phyloP scores from a whole-genome alignment of 768 basidiomycete genomes.

The Psilocybe sp. region DNA sequence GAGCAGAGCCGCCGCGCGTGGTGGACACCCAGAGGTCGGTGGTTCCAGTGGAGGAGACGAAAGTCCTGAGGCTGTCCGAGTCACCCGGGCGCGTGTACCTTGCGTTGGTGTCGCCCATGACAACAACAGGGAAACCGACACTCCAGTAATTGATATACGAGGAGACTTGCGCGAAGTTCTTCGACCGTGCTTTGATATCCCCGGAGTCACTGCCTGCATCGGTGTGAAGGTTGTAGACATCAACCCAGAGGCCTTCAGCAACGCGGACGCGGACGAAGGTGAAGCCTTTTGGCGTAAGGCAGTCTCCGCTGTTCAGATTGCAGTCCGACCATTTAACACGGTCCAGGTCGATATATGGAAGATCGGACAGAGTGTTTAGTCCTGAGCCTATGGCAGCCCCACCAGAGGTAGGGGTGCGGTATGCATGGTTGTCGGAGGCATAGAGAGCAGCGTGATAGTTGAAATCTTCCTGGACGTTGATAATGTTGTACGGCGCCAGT shows the following conservation, averaged over 20 bases:
- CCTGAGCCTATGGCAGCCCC: conserved; percentile 32
- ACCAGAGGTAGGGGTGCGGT: conserved; percentile 35
- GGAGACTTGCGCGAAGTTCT: conserved; percentile 31
- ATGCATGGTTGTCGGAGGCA: conserved; percentile 30
- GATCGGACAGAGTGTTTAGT: conserved; percentile 34
- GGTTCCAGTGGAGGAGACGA: conserved; percentile 19
- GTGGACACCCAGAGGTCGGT: conserved; percentile 31
- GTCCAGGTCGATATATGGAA: conserved; percentile 29
- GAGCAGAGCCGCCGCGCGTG: conserved; percentile 21
- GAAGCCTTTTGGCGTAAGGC: conserved; percentile 38
- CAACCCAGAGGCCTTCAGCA: conserved; percentile 30
- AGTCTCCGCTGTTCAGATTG: conserved; percentile 28
- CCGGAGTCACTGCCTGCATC: conserved; percentile 32
- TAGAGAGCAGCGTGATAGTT: conserved; percentile 36
- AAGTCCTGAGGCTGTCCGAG: conserved; percentile 20
- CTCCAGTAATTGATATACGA: conserved; percentile 26
- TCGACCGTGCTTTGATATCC: conserved; percentile 27
- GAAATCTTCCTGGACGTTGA: conserved; percentile 37
- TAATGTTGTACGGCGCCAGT: conserved; percentile 28
- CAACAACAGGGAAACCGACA: conserved; percentile 29
- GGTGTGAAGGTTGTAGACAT: conserved; percentile 36
- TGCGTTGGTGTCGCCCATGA: conserved; percentile 37
- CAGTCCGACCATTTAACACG: conserved; percentile 29
- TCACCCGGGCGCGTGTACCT: conserved; percentile 32
- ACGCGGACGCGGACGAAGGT: conserved; percentile 31